phyloP scores from a whole-genome alignment of 768 basidiomycete species.

The Chalciporus chontae region DNA sequence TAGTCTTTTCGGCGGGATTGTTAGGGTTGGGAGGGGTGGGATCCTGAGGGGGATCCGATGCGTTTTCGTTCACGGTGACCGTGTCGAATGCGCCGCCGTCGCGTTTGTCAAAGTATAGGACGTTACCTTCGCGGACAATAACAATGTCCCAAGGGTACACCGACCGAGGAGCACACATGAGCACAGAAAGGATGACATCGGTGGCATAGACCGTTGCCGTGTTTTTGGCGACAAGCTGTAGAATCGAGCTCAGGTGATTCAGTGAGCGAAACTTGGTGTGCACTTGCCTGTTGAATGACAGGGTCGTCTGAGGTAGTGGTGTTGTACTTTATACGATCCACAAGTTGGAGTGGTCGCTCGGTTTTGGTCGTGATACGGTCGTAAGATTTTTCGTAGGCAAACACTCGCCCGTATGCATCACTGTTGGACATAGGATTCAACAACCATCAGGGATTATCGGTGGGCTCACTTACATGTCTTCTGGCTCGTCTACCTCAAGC shows the following conservation, averaged over 20 bases:
- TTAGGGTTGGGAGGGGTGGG: slow-evolving; percentile 74
- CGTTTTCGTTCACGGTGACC: slow-evolving; percentile 98
- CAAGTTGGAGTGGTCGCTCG: slow-evolving; percentile 84
- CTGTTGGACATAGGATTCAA: slow-evolving; percentile 37
- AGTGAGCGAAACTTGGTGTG: background rate
- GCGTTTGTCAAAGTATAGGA: slow-evolving; percentile 95
- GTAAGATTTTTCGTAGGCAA: slow-evolving; percentile 89
- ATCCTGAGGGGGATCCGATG: slow-evolving; percentile 89
- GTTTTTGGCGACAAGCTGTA: slow-evolving; percentile 73
- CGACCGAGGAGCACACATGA: slow-evolving; percentile 95
- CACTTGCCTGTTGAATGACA: slow-evolving; percentile 80
- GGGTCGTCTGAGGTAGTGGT: slow-evolving; percentile 98
- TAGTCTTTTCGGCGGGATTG: slow-evolving; percentile 64
- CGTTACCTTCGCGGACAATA: slow-evolving; percentile 88
- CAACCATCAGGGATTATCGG: background rate
- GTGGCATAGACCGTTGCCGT: slow-evolving; percentile 90
- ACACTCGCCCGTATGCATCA: slow-evolving; percentile 85
- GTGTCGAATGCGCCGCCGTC: slow-evolving; percentile 97
- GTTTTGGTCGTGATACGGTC: slow-evolving; percentile 94
- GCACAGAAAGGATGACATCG: slow-evolving; percentile 88
- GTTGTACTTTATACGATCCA: slow-evolving; percentile 96
- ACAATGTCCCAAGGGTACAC: slow-evolving; percentile 99
- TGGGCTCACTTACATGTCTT: slow-evolving; percentile 68
- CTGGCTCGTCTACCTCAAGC: slow-evolving; percentile 90
- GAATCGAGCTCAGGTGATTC: slow-evolving; percentile 6